Conservation (phyloP, 2,329 filamentous ascomycete genomes). For the Sclerotinia subarctica region DNA sequence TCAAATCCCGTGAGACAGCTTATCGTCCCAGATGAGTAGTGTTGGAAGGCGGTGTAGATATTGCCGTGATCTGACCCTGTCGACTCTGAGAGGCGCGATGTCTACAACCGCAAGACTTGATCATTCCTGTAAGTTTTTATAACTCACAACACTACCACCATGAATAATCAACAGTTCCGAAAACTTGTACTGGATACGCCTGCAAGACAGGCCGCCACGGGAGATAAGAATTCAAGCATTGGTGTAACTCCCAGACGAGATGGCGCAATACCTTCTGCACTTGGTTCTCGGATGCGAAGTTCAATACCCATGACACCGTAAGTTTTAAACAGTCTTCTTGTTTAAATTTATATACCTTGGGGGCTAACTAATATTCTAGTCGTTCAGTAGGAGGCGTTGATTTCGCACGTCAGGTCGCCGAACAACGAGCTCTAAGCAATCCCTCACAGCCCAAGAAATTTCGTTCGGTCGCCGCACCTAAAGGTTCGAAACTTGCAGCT, state of each 20-base stretch:
- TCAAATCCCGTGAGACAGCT: background rate
- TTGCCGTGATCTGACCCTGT: background rate
- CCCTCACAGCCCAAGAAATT: slow-evolving; percentile 64
- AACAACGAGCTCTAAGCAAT: slow-evolving; percentile 47
- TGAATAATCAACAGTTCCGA: slow-evolving; percentile 97
- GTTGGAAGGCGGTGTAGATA: slow-evolving; percentile 8
- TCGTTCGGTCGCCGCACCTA: slow-evolving; percentile 71
- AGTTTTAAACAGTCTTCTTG: slow-evolving; percentile 37
- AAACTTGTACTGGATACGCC: slow-evolving; percentile 64
- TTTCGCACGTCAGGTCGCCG: slow-evolving; percentile 81
- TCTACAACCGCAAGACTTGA: background rate
- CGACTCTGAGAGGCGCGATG: background rate
- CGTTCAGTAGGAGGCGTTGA: slow-evolving; percentile 51
- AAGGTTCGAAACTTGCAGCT: slow-evolving; percentile 72
- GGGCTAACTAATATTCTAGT: slow-evolving; percentile 17
- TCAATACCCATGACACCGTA: slow-evolving; percentile 95
- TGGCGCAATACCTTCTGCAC: slow-evolving; percentile 50
- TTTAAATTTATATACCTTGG: background rate
- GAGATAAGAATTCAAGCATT: slow-evolving; percentile 25
- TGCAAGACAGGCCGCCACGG: slow-evolving; percentile 37
- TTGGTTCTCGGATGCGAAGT: slow-evolving; percentile 74
- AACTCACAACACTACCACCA: slow-evolving; percentile 41
- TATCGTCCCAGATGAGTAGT: background rate
- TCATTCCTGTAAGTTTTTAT: background rate
- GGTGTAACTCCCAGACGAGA: slow-evolving; percentile 41